These are phyloP conservation scores for Boletus sp. DNA, from an alignment of 768 basidiomycete species.

Conservation along the genomic window DNA sequence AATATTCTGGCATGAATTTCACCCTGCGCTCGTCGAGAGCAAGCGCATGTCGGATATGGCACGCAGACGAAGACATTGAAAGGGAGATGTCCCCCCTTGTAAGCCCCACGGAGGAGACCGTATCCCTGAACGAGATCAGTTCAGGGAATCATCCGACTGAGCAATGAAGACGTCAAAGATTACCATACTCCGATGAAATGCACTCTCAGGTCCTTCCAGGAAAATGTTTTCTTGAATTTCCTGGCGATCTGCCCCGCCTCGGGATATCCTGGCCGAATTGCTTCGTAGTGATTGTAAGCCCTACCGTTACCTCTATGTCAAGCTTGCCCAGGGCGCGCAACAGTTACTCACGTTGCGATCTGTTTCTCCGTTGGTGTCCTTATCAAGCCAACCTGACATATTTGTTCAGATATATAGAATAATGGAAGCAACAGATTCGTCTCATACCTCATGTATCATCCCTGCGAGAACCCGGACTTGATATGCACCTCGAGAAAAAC, in stretches of 20 bases:
- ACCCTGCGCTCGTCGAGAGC: background rate
- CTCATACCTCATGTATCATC: background rate
- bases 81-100: slow-evolving; percentile 41
- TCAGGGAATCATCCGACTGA: background rate
- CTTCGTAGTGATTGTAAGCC: background rate
- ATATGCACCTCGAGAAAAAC: slow-evolving; percentile 1
- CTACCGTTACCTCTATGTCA: background rate
- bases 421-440: background rate
- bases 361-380: background rate
- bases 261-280: background rate
- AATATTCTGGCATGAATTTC: background rate
- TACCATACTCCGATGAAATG: slow-evolving; percentile 48
- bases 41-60: background rate
- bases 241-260: background rate
- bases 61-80: slow-evolving; percentile 53
- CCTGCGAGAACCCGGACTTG: background rate
- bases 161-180: slow-evolving; percentile 7
- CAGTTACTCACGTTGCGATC: background rate
- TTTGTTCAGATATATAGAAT: background rate
- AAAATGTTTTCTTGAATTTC: background rate
- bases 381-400: background rate
- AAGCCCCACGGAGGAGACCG: slow-evolving; percentile 59
- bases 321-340: too few species aligned
- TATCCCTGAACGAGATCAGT: slow-evolving; percentile 43
- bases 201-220: background rate